phyloP scores from a whole-genome alignment of 345 rosid species.

The Combretum micranthum region DNA sequence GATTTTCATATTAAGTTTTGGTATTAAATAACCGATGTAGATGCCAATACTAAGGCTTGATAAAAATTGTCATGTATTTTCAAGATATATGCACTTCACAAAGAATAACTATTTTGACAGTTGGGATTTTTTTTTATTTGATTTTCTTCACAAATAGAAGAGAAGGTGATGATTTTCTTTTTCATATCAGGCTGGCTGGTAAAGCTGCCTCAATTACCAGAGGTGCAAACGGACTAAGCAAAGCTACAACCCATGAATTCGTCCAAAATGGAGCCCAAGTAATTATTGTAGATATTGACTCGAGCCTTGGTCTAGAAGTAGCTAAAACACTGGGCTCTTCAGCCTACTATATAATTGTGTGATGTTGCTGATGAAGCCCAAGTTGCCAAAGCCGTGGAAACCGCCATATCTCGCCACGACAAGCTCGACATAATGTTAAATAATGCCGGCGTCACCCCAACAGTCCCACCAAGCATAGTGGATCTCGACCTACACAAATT shows the following conservation, averaged over 20 bases:
- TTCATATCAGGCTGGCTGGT: conserved; percentile 47
- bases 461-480: conserved; percentile 42
- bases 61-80: too few relatives aligned
- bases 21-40: too few relatives aligned
- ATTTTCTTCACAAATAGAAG: too few relatives aligned
- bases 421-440: conserved; percentile 74
- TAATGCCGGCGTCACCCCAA: conserved; percentile 53
- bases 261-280: conserved; percentile 57
- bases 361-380: conserved; percentile 57
- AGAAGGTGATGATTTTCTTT: neutral
- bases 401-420: conserved; percentile 32
- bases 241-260: conserved; percentile 60
- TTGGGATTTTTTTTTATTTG: neutral
- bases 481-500: conserved; percentile 56
- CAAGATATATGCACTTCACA: too few relatives aligned
- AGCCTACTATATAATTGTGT: conserved; percentile 47
- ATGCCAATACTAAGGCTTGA: too few relatives aligned
- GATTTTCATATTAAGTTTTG: too few relatives aligned
- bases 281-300: conserved; percentile 37
- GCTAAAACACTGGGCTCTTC: conserved; percentile 38
- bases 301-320: conserved; percentile 23
- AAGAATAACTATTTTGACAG: too few relatives aligned
- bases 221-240: conserved; percentile 75
- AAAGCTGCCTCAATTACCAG: conserved; percentile 72
- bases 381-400: conserved; percentile 43